Conservation (phyloP, 768 basidiomycete genomes). For the Tulasnella sp. region DNA sequence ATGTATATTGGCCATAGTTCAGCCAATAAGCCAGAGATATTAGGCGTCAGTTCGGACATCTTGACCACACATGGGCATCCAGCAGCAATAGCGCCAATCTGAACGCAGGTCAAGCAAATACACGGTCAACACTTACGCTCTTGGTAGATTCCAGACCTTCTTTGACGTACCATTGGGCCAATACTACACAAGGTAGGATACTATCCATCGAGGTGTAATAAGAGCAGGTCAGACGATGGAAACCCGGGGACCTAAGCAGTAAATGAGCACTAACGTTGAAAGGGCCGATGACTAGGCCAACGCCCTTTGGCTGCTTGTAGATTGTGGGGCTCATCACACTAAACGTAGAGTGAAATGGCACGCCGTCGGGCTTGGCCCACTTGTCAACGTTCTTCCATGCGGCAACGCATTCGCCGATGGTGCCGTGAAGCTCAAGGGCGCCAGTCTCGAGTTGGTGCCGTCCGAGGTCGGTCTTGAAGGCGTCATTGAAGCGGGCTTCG, state of each 20-base stretch:
- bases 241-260: no score
- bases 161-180: not conserved
- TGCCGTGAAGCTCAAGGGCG: slow-evolving; percentile 50
- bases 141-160: no score
- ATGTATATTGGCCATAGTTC: slow-evolving; percentile 68
- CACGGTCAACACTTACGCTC: not conserved
- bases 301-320: slow-evolving; percentile 57
- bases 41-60: slow-evolving; percentile 60
- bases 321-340: slow-evolving; percentile 51
- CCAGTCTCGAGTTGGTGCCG: slow-evolving; percentile 49
- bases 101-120: not conserved
- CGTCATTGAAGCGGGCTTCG: slow-evolving; percentile 43
- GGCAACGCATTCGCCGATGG: slow-evolving; percentile 33
- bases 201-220: not conserved
- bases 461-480: slow-evolving; percentile 53
- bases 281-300: slow-evolving; percentile 23
- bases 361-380: slow-evolving; percentile 60
- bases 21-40: slow-evolving; percentile 44
- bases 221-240: not conserved
- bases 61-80: slow-evolving; percentile 65
- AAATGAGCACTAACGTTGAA: slow-evolving; percentile 20
- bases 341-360: slow-evolving; percentile 46
- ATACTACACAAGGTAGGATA: not conserved
- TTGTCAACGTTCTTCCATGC: slow-evolving; percentile 53
- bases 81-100: slow-evolving; percentile 59